phyloP scores from a whole-genome alignment of 2,329 filamentous ascomycete species.

The Graphilbum ipis-grandicollis region DNA sequence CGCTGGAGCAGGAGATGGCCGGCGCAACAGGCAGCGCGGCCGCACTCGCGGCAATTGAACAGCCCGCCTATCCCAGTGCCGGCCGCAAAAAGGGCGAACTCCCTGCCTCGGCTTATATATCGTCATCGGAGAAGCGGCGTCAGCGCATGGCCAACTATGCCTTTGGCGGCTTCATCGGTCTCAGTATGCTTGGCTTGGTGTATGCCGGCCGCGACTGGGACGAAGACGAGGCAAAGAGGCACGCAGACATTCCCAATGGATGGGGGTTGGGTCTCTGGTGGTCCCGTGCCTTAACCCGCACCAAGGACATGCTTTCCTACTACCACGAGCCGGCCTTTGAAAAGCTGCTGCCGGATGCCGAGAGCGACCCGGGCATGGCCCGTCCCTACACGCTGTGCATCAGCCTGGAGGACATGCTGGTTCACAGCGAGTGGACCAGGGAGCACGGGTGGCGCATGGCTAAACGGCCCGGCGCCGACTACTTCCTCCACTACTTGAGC shows the following conservation, averaged over 20 bases:
- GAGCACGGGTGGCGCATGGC: conserved; percentile 92
- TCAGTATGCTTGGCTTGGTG: conserved; percentile 38
- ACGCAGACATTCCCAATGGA: conserved; percentile 61
- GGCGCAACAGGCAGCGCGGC: conserved; percentile 21
- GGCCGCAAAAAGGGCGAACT: conserved; percentile 47
- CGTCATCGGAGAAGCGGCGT: conserved; percentile 72
- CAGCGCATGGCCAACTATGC: conserved; percentile 60
- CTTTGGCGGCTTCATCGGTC: conserved; percentile 42
- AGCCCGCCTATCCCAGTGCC: conserved; percentile 20
- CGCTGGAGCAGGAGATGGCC: conserved; percentile 59
- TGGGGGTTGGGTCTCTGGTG: conserved; percentile 66
- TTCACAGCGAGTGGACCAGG: conserved; percentile 87
- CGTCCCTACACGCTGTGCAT: conserved; percentile 86
- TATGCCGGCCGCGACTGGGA: conserved; percentile 87
- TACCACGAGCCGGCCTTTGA: conserved; percentile 93
- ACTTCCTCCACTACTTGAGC: conserved; percentile 90
- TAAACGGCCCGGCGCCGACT: conserved; percentile 88
- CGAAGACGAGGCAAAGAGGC: conserved; percentile 48
- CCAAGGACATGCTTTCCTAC: conserved; percentile 64
- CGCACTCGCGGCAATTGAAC: conserved; percentile 17
- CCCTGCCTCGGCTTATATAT: conserved; percentile 70
- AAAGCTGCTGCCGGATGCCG: conserved; percentile 63
- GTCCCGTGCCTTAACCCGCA: conserved; percentile 58
- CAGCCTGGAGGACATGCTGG: conserved; percentile 80
- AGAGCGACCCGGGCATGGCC: conserved; percentile 55